phyloP scores from a whole-genome alignment of 2,329 filamentous ascomycete species.

The Alternaria sp. region DNA sequence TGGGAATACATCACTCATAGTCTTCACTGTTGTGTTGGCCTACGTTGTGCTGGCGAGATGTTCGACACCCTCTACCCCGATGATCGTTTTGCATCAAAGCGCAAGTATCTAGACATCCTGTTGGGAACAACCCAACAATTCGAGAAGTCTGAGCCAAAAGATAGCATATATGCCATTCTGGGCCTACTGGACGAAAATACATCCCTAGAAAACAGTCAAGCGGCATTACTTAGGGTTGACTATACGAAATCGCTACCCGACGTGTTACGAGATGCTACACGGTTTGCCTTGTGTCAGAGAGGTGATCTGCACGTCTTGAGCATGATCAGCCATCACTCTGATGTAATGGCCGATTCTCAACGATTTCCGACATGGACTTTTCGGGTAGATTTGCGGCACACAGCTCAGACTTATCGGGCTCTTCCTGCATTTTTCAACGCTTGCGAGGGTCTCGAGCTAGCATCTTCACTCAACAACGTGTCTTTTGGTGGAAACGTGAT shows the following conservation, averaged over 20 bases:
- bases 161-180: neutral
- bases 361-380: neutral
- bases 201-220: fast-evolving
- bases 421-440: no score
- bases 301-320: fast-evolving
- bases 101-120: fast-evolving
- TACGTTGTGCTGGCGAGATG: neutral
- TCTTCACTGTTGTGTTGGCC: fast-evolving
- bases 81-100: fast-evolving
- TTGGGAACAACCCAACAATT: fast-evolving
- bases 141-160: neutral
- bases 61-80: fast-evolving
- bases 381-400: no score
- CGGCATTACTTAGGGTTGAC: neutral
- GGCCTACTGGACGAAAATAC: neutral
- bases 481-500: neutral
- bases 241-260: neutral
- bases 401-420: no score
- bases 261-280: neutral
- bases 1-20: fast-evolving
- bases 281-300: neutral
- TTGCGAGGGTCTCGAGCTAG: fast-evolving
- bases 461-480: neutral
- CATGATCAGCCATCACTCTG: neutral
- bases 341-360: fast-evolving